Evolutionary conservation across 768 basidiomycete species (phyloP), one percentile per base, ranked within the genome.

Genomic region (Russula ochroleuca): DNA sequence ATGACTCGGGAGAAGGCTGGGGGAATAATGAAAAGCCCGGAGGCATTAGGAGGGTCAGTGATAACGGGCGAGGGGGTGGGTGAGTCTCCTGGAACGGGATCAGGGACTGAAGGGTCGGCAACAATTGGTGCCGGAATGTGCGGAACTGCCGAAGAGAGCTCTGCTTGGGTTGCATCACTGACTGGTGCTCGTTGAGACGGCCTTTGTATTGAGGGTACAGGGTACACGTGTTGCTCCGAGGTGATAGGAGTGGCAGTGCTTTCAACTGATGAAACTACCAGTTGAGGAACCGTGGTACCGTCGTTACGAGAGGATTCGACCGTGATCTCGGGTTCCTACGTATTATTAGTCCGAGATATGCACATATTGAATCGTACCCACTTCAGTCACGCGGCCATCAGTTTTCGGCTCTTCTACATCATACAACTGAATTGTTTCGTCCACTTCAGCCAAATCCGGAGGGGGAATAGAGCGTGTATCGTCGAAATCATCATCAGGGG

Each of bases 61-160:
- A 37, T 6, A 31, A 19, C 48, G 6, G 62, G 52, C 5, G 52
- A 54, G 9, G 14, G 28, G n/a, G 51, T 58, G 10, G n/a, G 33
- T 25, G 61, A 49, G 23, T 55, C 57, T 31, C 61, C 54, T 14
- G 58, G 55, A 21, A 60, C 62, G 17, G 68, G 68, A 38, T 68
- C 68, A 38, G 62, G 68, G 25, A 68, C 66, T 10, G 61, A 67
- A 50, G 68, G 68, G n/a, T 68, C 68, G 21, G 68, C 68, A 15
- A 63, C 43, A 28, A 67, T 60, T 17, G 68, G 68, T 4, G 68
- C 68, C 5, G 68, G 68, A 37, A 68, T 50, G 25, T 37, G 21
- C 31, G 28, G 41, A 37, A 40, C 41, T 23, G 48, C n/a, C n/a
- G 23, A 17, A 25, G 28, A n/a, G 45, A 37, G 19, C 21, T 17